Base-by-base conservation (phyloP, 176 grass and related monocot genomes). In the Guadua angustifolia region DNA sequence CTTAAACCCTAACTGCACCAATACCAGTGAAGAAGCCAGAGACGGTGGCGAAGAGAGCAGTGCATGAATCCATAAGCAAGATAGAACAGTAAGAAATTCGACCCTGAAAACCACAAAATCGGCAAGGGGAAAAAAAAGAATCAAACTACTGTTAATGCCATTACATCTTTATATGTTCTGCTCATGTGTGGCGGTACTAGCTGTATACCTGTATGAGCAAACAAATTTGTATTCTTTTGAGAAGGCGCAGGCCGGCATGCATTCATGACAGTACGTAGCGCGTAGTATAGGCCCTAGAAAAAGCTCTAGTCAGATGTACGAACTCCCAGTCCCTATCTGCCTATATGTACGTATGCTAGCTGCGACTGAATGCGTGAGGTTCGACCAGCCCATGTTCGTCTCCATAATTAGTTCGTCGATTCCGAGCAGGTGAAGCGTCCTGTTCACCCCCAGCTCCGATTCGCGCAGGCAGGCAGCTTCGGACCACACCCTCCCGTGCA, bases 381-480 rank as follows among this genome's bases (percentile, higher is more conserved):
- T 56, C 53, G 75, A 69, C 71, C 82, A 85, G 52, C 88, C 82
- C 88, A 89, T 85, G 82, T 85, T 85, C 88, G 45, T 66, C 77
- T 39, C 77, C 77, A 67, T 67, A 80, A 67, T 67, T 80, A 67
- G 62, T 21, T 61, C 61, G 62, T 79, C 62, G 77, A 79, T 79
- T 80, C 77, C 77, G 61, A 67, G 45, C 77, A 47, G 77, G 29
- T 65, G 77, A 80, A 38, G 77, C 38, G 79, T 90, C 79, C 84
- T 90, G 79, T 78, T 90, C 77, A 79, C 32, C 38, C 51, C 11
- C 64, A 53, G 66, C 71, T 85, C 63, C 70, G 55, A 33, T 82
- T 70, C 83, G 78, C 71, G 66, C 51, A 71, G 57, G 56, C 68
- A 22, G 53, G 78, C 71, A 32, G 40, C 57, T 86, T 56, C 26